Evolutionary conservation across 179 eudicot genomes (phyloP).

Genomic region (Camellia oleifera): DNA sequence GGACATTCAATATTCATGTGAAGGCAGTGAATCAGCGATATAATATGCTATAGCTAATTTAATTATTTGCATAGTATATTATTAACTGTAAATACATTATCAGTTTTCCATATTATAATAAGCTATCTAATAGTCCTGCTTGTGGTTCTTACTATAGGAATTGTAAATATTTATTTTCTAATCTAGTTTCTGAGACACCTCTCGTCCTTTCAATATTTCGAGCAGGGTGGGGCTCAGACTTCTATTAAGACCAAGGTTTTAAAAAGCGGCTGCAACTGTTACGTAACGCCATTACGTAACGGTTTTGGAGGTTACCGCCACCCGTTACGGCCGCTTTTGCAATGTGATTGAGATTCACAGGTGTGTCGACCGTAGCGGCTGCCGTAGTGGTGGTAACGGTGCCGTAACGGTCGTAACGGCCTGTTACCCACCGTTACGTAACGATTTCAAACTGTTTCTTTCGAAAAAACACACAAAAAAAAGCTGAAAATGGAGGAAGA

Average conservation of each 20-base stretch:
- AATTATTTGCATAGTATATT: not conserved
- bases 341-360: no score
- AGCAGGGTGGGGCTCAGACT: conserved; percentile 82
- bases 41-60: not conserved
- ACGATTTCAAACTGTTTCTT: no score
- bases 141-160: not conserved
- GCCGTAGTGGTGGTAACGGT: no score
- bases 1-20: not conserved
- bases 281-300: no score
- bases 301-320: no score
- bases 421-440: no score
- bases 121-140: conserved; percentile 6
- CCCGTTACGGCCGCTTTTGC: no score
- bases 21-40: not conserved
- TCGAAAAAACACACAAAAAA: no score
- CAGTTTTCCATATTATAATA: not conserved
- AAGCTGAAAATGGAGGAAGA: no score
- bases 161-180: not conserved
- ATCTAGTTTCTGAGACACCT: not conserved
- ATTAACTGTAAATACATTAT: not conserved
- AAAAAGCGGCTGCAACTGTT: no score
- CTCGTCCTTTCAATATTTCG: conserved; percentile 16
- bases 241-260: conserved; percentile 39
- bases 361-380: no score
- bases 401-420: no score